Evolutionary conservation across 805 yeast genomes (phyloP).

Genomic region (Nakazawaea laoshanensis): DNA sequence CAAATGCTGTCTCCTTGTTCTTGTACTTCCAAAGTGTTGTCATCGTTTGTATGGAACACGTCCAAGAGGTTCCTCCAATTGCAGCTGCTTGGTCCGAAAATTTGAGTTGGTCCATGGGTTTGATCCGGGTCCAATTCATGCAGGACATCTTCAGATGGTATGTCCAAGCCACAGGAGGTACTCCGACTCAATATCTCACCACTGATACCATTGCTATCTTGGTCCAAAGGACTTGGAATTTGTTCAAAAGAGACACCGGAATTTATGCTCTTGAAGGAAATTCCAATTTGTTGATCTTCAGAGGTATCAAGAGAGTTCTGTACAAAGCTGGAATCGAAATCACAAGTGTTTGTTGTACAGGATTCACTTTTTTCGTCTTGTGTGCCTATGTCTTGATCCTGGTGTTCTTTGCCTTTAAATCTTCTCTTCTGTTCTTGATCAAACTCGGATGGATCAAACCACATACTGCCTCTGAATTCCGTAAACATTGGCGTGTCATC

Average conservation of each 20-base stretch:
- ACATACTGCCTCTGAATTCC: slow-evolving; percentile 37
- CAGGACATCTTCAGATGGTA: slow-evolving; percentile 81
- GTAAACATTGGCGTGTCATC: slow-evolving; percentile 47
- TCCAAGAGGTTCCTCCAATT: slow-evolving; percentile 82
- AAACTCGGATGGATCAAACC: slow-evolving; percentile 43
- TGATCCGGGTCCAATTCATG: slow-evolving; percentile 73
- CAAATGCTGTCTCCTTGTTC: slow-evolving; percentile 78
- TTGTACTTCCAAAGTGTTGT: slow-evolving; percentile 85
- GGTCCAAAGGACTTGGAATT: slow-evolving; percentile 56
- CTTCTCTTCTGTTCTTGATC: slow-evolving; percentile 36
- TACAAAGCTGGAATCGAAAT: slow-evolving; percentile 70
- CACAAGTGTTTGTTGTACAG: slow-evolving; percentile 77
- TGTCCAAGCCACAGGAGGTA: slow-evolving; percentile 83
- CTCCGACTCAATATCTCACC: slow-evolving; percentile 60
- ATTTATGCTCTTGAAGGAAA: slow-evolving; percentile 41
- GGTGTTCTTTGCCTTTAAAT: slow-evolving; percentile 46
- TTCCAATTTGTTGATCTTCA: slow-evolving; percentile 51
- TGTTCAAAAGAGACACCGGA: slow-evolving; percentile 13
- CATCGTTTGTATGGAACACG: slow-evolving; percentile 76
- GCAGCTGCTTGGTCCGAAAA: slow-evolving; percentile 91
- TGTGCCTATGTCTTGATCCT: slow-evolving; percentile 68
- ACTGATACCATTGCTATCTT: slow-evolving; percentile 57
- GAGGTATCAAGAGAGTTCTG: slow-evolving; percentile 86
- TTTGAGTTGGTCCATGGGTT: slow-evolving; percentile 92
- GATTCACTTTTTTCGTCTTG: slow-evolving; percentile 76